Evolutionary conservation across 2,329 filamentous ascomycete species (phyloP).

Genomic region (Penicillium olsonii): DNA sequence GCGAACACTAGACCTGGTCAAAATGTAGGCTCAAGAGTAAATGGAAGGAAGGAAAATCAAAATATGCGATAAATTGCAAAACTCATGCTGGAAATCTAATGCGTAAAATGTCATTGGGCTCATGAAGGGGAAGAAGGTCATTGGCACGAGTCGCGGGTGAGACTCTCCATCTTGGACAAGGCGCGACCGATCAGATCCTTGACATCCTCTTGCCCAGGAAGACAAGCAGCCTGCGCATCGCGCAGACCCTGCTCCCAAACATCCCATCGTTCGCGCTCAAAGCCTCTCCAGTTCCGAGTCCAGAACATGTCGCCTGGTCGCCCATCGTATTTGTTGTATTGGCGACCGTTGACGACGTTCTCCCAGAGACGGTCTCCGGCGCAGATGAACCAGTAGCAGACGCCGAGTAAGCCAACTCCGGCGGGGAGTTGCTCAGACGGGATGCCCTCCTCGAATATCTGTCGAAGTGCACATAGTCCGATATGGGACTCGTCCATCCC

Average conservation of each 20-base stretch:
- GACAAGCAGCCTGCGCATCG: not conserved
- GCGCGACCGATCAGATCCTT: conserved; percentile 2
- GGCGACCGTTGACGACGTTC: conserved; percentile 2
- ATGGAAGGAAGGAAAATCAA: too few relatives aligned
- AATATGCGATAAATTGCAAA: too few relatives aligned
- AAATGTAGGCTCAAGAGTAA: too few relatives aligned
- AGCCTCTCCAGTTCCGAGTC: not conserved
- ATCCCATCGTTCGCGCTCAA: conserved; percentile 7
- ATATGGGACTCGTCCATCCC: conserved; percentile 4
- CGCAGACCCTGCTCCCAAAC: conserved; percentile 1
- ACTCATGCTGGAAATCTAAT: not conserved
- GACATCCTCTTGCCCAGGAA: not conserved
- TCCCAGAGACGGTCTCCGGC: conserved; percentile 7
- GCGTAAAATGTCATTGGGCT: not conserved
- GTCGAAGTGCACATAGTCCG: not conserved
- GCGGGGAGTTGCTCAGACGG: not conserved
- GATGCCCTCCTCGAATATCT: conserved; percentile 3
- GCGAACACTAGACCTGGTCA: too few relatives aligned
- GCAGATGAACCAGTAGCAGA: conserved; percentile 7
- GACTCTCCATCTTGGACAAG: conserved; percentile 1
- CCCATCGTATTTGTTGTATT: conserved; percentile 8
- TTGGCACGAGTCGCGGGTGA: not conserved
- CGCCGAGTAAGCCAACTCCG: not conserved
- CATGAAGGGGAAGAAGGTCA: not conserved
- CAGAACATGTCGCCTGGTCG: conserved; percentile 1